A percentile compares a stretch with the other conserved stretches of the same genome.
These are phyloP conservation scores for Aureobasidium sp. DNA, from an alignment of 2,329 filamentous ascomycete species.

Conservation along the genomic window DNA sequence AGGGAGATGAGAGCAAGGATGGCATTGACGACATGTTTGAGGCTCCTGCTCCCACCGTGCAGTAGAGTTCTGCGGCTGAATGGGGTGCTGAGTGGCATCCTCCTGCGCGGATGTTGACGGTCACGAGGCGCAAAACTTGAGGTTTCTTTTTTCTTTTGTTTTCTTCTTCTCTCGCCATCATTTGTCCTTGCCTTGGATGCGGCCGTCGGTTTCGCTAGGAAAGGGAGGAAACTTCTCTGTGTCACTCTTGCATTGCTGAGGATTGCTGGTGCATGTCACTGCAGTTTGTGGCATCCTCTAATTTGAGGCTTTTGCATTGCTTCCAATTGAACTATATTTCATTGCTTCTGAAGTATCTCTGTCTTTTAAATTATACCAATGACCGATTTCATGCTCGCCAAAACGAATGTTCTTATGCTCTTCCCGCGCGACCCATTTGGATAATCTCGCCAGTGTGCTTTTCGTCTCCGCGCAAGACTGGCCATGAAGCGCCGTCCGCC, in stretches of 20 bases:
- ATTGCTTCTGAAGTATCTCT: not conserved
- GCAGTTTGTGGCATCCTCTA: not conserved
- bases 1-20: conserved; percentile 49
- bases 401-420: conserved; percentile 25
- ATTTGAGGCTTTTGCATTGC: not conserved
- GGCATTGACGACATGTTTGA: conserved; percentile 42
- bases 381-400: not conserved
- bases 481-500: conserved; percentile 74
- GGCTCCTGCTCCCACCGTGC: conserved; percentile 18
- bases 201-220: not conserved
- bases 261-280: not conserved
- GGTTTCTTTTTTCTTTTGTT: not conserved
- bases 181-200: not conserved
- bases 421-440: conserved; percentile 76
- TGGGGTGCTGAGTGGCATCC: not conserved
- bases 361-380: not conserved
- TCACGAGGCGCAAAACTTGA: not conserved
- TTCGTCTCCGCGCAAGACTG: conserved; percentile 75
- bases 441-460: conserved; percentile 70
- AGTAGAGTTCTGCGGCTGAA: not conserved
- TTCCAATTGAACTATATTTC: not conserved
- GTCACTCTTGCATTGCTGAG: not conserved
- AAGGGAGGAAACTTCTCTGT: not conserved
- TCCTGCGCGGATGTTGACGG: not conserved
- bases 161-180: not conserved